phyloP scores from a whole-genome alignment of 2,329 filamentous ascomycete species.

The Fusarium siculi region DNA sequence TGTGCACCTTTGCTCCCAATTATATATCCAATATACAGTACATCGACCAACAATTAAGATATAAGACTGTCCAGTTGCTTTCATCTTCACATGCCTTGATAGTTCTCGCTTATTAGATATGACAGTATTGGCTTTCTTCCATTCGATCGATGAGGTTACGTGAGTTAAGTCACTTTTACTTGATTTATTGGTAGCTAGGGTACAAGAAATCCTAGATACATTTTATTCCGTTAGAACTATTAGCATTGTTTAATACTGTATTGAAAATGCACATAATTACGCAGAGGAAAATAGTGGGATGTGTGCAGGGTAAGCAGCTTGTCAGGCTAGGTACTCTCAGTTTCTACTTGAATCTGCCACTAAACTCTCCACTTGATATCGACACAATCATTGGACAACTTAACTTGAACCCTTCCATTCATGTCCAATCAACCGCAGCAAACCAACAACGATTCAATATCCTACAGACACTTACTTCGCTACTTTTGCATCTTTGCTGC shows the following conservation, averaged over 20 bases:
- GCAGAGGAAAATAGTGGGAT: neutral
- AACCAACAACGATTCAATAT: constrained; percentile 5
- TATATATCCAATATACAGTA: neutral
- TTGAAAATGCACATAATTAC: neutral
- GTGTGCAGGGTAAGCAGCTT: constrained; percentile 8
- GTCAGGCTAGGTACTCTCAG: neutral
- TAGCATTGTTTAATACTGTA: neutral
- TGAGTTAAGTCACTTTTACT: neutral
- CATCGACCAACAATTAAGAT: too few relatives aligned
- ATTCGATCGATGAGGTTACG: neutral
- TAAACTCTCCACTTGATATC: constrained; percentile 26
- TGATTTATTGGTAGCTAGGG: neutral
- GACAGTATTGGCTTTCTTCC: neutral
- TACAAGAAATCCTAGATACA: neutral
- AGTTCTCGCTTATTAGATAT: neutral
- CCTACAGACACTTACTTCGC: constrained; percentile 8
- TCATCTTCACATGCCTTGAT: neutral
- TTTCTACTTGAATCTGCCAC: neutral
- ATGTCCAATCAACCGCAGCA: constrained; percentile 30
- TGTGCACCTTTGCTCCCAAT: too few relatives aligned
- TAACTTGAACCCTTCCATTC: constrained; percentile 4
- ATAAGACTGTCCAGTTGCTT: neutral
- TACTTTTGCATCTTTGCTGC: constrained; percentile 21
- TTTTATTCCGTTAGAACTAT: neutral
- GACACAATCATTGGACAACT: constrained; percentile 22